Evolutionary conservation across 164 flowering plant genomes (phyloP).

Genomic region (Piper longum): DNA sequence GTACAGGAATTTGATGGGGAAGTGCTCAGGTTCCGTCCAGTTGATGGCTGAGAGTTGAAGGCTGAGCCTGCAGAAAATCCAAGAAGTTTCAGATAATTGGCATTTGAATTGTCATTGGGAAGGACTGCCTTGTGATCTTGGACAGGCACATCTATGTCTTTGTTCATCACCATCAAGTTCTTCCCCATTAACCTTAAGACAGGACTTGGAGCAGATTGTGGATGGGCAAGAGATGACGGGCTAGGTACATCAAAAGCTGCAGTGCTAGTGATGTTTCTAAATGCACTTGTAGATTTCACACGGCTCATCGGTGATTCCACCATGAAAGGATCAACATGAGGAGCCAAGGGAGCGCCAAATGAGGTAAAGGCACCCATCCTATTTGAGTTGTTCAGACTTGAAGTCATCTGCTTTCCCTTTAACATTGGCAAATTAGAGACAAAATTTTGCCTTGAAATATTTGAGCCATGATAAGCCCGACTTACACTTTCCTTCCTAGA

Average conservation of each 20-base stretch:
- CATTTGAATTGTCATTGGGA: slow-evolving; percentile 8
- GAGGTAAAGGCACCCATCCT: slow-evolving; percentile 17
- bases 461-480: slow-evolving; percentile 28
- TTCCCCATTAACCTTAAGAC: slow-evolving; percentile 85
- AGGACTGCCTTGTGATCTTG: slow-evolving; percentile 7
- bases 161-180: slow-evolving; percentile 70
- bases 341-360: slow-evolving; percentile 9
- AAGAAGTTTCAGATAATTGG: slow-evolving; percentile 10
- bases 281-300: slow-evolving; percentile 12
- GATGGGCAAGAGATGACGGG: slow-evolving; percentile 19
- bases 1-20: slow-evolving; percentile 13
- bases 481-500: slow-evolving; percentile 32
- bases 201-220: slow-evolving; percentile 33
- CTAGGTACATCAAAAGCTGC: slow-evolving; percentile 23
- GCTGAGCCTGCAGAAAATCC: slow-evolving; percentile 12
- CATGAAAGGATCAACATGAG: slow-evolving; percentile 18
- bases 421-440: slow-evolving; percentile 16
- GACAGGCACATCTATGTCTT: slow-evolving; percentile 32
- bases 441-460: slow-evolving; percentile 18
- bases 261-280: slow-evolving; percentile 13
- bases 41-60: slow-evolving; percentile 8
- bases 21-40: slow-evolving; percentile 11
- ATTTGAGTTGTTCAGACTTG: slow-evolving; percentile 5
- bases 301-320: slow-evolving; percentile 11
- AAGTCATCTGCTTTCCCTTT: slow-evolving; percentile 17